Percentiles rank a stretch among this genome's conserved stretches.
Evolutionary conservation across 306 rosid genomes (phyloP).

Genomic region (Medicago lupulina): DNA sequence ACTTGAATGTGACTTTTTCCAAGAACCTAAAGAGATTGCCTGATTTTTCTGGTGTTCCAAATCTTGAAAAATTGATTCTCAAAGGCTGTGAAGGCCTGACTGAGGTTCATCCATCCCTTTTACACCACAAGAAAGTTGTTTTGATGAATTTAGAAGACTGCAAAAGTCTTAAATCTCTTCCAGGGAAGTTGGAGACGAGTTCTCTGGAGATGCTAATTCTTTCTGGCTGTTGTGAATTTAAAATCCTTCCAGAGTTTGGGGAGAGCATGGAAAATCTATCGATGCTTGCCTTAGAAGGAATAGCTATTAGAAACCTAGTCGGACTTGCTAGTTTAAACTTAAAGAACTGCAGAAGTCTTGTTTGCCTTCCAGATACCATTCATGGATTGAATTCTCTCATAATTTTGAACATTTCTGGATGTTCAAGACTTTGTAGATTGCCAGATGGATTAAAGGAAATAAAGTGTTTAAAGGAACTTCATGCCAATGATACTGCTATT

Average conservation of each 20-base stretch:
- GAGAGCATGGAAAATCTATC: conserved; percentile 13
- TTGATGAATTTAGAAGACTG: conserved; percentile 6
- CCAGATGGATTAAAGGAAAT: conserved; percentile 23
- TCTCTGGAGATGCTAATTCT: conserved; percentile 13
- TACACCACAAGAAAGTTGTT: conserved; percentile 20
- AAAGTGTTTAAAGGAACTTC: conserved; percentile 35
- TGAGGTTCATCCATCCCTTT: conserved; percentile 35
- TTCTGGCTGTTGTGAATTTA: not conserved
- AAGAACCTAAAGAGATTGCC: conserved; percentile 7
- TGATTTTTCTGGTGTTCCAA: conserved; percentile 9
- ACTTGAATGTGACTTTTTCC: conserved; percentile 30
- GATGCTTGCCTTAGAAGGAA: not conserved
- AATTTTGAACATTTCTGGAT: not conserved
- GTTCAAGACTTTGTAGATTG: not conserved
- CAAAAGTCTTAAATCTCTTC: conserved; percentile 33
- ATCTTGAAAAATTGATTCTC: conserved; percentile 28
- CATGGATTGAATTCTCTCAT: conserved; percentile 32
- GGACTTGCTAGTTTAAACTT: conserved; percentile 1
- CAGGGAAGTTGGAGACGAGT: conserved; percentile 37
- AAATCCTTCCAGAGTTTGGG: conserved; percentile 31
- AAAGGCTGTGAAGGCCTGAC: conserved; percentile 7
- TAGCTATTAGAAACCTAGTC: conserved; percentile 24
- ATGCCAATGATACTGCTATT: conserved; percentile 31
- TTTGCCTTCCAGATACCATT: conserved; percentile 29
- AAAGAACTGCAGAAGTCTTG: conserved; percentile 33